Conservation (phyloP, 2,329 filamentous ascomycete genomes). For the Fusarium siculi region DNA sequence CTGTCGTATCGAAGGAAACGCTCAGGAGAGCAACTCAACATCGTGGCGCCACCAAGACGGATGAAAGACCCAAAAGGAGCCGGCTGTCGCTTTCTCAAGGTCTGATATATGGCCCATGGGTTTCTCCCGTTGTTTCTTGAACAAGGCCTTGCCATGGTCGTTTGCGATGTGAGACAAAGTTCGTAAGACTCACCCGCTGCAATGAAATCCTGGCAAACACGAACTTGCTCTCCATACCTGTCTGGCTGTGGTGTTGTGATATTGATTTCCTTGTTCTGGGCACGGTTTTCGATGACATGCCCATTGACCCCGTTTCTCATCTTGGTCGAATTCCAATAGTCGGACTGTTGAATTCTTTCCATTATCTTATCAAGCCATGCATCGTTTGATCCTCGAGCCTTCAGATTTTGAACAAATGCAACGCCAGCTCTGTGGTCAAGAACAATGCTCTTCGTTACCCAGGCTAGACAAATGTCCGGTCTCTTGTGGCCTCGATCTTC, state of each 20-base stretch:
- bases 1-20: conserved; percentile 75
- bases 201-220: conserved; percentile 75
- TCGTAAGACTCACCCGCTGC: conserved; percentile 86
- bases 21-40: conserved; percentile 88
- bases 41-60: conserved; percentile 73
- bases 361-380: conserved; percentile 48
- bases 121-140: conserved; percentile 33
- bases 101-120: conserved; percentile 78
- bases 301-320: conserved; percentile 10
- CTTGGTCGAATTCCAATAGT: conserved; percentile 45
- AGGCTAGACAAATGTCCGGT: conserved; percentile 80
- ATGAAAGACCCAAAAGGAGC: conserved; percentile 89
- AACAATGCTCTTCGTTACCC: conserved; percentile 81
- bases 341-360: conserved; percentile 47
- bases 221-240: conserved; percentile 74
- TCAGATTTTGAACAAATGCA: conserved; percentile 69
- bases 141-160: conserved; percentile 63
- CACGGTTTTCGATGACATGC: conserved; percentile 23
- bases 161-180: conserved; percentile 83
- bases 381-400: conserved; percentile 40
- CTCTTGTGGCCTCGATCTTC: conserved; percentile 52
- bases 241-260: conserved; percentile 56
- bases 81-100: conserved; percentile 76
- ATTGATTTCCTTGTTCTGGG: conserved; percentile 4
- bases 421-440: conserved; percentile 74